These are phyloP conservation scores for Chaetomiaceae sp. DNA, from an alignment of 2,329 filamentous ascomycete species.

Conservation along the genomic window DNA sequence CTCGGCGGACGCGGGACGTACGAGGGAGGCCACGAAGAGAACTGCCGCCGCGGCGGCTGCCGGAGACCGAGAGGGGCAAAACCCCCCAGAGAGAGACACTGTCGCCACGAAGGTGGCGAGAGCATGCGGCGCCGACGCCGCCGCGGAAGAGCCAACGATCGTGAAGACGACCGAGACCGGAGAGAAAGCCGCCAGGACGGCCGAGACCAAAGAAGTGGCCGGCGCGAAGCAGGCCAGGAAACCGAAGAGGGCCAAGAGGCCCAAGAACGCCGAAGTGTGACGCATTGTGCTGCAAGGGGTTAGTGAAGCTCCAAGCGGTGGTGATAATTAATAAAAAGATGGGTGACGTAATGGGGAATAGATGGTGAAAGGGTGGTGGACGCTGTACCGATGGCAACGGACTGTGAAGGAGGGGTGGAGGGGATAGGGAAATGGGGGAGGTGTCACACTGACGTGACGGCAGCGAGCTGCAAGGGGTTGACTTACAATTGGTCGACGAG, in stretches of 20 bases:
- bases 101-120: neutral
- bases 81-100: neutral
- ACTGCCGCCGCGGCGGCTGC: neutral
- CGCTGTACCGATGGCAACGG: too few species aligned
- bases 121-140: neutral
- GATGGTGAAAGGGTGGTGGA: neutral
- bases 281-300: neutral
- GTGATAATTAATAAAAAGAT: too few species aligned
- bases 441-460: too few species aligned
- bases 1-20: neutral
- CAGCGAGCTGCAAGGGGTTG: too few species aligned
- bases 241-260: neutral
- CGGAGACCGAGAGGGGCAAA: neutral
- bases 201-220: neutral
- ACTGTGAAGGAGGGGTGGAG: too few species aligned
- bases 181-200: neutral
- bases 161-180: neutral
- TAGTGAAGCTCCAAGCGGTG: neutral
- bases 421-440: too few species aligned
- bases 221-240: neutral
- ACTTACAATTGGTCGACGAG: too few species aligned
- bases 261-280: neutral
- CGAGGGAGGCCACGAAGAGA: neutral
- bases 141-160: too few species aligned
- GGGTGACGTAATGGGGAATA: too few species aligned